phyloP scores from a whole-genome alignment of 139 green algal genomes.

The Chlorella sp. region DNA sequence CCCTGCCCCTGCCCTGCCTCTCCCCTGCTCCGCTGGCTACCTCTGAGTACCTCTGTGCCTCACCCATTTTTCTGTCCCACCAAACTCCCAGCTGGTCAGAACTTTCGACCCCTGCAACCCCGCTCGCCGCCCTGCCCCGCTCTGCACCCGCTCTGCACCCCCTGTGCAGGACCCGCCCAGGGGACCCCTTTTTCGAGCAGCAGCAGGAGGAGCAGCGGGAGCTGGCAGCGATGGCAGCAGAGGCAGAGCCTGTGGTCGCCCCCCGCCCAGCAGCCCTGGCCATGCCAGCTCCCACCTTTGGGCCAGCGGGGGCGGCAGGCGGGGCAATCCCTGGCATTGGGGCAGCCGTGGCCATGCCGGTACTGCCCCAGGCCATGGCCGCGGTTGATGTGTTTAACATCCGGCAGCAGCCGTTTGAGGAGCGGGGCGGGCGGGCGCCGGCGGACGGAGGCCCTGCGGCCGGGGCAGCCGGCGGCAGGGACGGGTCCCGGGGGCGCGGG shows the following conservation, averaged over 20 bases:
- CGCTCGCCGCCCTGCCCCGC: not conserved
- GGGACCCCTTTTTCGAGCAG: constrained; percentile 51
- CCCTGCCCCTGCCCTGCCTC: too few relatives aligned
- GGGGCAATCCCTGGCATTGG: constrained; percentile 55
- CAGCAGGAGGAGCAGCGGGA: constrained; percentile 48
- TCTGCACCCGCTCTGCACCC: not conserved
- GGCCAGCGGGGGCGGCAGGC: not conserved
- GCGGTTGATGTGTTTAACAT: constrained; percentile 11
- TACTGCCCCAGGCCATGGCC: constrained; percentile 5
- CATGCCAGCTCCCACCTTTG: not conserved
- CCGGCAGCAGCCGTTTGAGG: not conserved
- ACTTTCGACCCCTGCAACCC: too few relatives aligned
- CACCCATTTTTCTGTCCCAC: too few relatives aligned
- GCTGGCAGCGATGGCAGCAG: constrained; percentile 29
- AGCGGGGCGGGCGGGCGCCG: constrained; percentile 7
- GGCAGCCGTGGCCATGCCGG: constrained; percentile 30
- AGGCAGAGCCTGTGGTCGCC: not conserved
- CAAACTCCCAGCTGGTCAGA: too few relatives aligned
- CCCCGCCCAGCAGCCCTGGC: constrained; percentile 4
- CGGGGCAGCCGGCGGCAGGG: not conserved
- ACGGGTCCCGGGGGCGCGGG: not conserved
- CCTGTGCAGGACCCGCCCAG: constrained; percentile 35
- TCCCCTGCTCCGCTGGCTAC: not conserved
- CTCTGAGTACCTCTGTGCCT: too few relatives aligned
- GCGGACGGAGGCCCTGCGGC: not conserved